These are phyloP conservation scores for Chlamydomonas incerta DNA, from an alignment of 139 green algal species.

Conservation along the genomic window DNA sequence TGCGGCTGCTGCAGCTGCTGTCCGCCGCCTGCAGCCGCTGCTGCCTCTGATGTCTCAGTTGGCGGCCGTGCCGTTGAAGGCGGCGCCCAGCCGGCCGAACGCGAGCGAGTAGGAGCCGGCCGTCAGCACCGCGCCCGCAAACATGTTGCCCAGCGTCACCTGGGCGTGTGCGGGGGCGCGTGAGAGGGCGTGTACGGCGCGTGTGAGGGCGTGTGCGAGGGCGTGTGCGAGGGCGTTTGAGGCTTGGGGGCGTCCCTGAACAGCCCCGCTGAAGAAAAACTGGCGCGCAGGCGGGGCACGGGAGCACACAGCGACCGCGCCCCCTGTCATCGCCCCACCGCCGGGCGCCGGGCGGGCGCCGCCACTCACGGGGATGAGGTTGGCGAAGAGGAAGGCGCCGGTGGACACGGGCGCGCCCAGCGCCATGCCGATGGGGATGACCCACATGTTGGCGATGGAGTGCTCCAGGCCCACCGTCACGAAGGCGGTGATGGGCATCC, in stretches of 20 bases:
- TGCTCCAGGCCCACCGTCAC: conserved; percentile 86
- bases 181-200: background rate
- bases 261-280: too few species aligned
- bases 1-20: background rate
- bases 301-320: too few species aligned
- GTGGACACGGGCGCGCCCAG: conserved; percentile 23
- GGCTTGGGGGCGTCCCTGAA: too few species aligned
- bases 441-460: conserved; percentile 65
- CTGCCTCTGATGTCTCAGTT: too few species aligned
- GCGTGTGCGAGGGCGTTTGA: too few species aligned
- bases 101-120: conserved; percentile 9
- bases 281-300: too few species aligned
- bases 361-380: conserved; percentile 28
- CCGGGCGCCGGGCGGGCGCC: too few species aligned
- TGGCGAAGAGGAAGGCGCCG: conserved; percentile 10
- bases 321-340: too few species aligned
- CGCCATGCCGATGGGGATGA: conserved; percentile 40
- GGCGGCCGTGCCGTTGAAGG: too few species aligned
- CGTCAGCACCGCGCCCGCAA: conserved; percentile 12
- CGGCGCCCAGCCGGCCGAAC: conserved; percentile 9
- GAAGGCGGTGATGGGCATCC: conserved; percentile 84
- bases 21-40: too few species aligned
- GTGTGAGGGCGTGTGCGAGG: background rate
- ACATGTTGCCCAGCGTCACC: conserved; percentile 35
- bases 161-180: background rate